Conservation (phyloP, 2,329 filamentous ascomycete species). For the Cercospora zeae-maydis region DNA sequence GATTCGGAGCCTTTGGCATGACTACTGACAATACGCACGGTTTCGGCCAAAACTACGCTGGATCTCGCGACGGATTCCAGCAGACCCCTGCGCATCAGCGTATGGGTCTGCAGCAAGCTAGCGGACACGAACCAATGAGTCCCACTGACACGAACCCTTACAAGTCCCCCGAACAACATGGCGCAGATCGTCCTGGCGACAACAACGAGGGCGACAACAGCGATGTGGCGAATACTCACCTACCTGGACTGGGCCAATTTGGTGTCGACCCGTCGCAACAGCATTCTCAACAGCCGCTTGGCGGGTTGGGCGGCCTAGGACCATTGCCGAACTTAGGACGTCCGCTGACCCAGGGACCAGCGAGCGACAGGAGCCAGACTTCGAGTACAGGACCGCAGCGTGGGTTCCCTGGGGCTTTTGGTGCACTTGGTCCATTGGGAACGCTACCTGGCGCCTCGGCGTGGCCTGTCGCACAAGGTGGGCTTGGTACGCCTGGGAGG, state of each 20-base stretch:
- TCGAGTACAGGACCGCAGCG: conserved; percentile 77
- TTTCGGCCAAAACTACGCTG: conserved; percentile 29
- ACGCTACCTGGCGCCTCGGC: conserved; percentile 58
- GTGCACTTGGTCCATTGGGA: conserved; percentile 46
- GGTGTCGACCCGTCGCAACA: conserved; percentile 19
- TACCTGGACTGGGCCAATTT: conserved; percentile 34
- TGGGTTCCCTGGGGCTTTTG: conserved; percentile 59
- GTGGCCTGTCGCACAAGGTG: conserved; percentile 61
- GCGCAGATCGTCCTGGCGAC: conserved; percentile 55
- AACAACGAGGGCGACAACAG: conserved; percentile 29
- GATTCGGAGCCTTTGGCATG: conserved; percentile 60
- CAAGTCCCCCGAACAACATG: conserved; percentile 79
- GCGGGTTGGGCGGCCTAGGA: conserved; percentile 35
- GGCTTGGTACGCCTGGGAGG: conserved; percentile 69
- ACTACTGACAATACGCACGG: conserved; percentile 47
- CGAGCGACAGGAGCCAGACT: conserved; percentile 87
- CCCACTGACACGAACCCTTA: conserved; percentile 96
- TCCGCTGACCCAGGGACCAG: conserved; percentile 49
- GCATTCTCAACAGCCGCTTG: conserved; percentile 25
- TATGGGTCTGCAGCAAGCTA: conserved; percentile 41
- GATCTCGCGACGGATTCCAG: conserved; percentile 54
- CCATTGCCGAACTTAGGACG: conserved; percentile 38
- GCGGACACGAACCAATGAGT: conserved; percentile 67
- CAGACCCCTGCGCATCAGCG: conserved; percentile 50
- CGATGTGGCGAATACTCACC: conserved; percentile 30